Evolutionary conservation across 371 early-diverging fungal species (phyloP).

Genomic region (Modicella reniformis): DNA sequence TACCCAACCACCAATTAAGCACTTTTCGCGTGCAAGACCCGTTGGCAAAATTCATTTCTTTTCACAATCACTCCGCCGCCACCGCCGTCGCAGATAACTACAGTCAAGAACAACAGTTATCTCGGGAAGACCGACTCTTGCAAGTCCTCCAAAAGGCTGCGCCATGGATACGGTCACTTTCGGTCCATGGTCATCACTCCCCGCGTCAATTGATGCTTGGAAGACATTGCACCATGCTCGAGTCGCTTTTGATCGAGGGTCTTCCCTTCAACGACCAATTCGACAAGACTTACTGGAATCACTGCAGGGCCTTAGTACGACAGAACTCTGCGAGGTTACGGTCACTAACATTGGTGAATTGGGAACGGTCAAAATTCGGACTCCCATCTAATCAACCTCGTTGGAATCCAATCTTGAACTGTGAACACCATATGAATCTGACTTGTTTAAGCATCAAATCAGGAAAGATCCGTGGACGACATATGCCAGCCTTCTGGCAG

Average conservation of each 20-base stretch:
- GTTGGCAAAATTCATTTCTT: not conserved
- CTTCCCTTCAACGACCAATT: not conserved
- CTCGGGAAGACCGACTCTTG: not conserved
- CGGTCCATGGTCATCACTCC: not conserved
- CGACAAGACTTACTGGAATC: not conserved
- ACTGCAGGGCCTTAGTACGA: not conserved
- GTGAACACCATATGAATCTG: not conserved
- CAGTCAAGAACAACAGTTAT: not conserved
- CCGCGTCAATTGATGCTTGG: not conserved
- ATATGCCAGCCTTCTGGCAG: conserved; percentile 17
- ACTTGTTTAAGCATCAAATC: conserved; percentile 4
- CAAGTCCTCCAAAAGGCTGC: not conserved
- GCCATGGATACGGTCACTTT: not conserved
- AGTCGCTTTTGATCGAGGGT: not conserved
- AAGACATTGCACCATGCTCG: not conserved
- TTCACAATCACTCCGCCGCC: not conserved
- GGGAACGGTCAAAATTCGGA: not conserved
- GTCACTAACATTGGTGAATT: not conserved
- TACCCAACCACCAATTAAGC: not conserved
- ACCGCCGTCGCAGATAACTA: too few relatives aligned
- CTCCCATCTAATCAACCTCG: not conserved
- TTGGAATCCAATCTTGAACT: not conserved
- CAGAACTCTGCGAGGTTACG: not conserved
- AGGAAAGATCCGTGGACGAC: conserved; percentile 10
- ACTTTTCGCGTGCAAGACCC: not conserved